Conservation (phyloP, 805 yeast genomes). For the Myxozyma melibiosi region DNA sequence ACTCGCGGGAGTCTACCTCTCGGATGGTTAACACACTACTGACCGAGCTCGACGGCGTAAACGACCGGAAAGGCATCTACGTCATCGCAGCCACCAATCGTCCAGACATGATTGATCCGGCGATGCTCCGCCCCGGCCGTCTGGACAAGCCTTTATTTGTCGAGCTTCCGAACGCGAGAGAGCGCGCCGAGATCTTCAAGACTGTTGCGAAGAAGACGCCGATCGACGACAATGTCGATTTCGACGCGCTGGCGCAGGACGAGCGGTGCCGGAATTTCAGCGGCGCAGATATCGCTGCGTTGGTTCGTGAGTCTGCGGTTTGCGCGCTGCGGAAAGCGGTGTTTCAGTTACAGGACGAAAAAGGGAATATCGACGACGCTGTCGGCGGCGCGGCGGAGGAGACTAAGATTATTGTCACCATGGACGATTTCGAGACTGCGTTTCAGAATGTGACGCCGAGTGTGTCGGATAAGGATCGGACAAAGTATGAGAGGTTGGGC, state of each 20-base stretch:
- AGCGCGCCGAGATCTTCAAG: constrained; percentile 76
- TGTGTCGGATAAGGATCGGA: constrained; percentile 64
- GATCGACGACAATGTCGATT: constrained; percentile 60
- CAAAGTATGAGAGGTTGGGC: constrained; percentile 33
- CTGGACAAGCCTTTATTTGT: constrained; percentile 90
- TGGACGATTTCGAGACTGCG: constrained; percentile 70
- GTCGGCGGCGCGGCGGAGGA: constrained; percentile 43
- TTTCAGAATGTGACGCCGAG: constrained; percentile 80
- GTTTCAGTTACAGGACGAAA: constrained; percentile 51
- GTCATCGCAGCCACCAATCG: constrained; percentile 97
- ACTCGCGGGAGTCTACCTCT: constrained; percentile 83
- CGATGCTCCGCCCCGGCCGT: constrained; percentile 96
- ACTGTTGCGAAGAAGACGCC: constrained; percentile 77
- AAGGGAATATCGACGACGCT: constrained; percentile 38
- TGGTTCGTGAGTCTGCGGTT: constrained; percentile 93
- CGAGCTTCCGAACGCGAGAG: constrained; percentile 79
- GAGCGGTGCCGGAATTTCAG: constrained; percentile 84
- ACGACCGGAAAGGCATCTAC: constrained; percentile 88
- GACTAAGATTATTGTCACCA: constrained; percentile 54
- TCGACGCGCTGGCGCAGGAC: constrained; percentile 65
- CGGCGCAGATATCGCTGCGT: constrained; percentile 93
- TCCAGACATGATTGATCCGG: constrained; percentile 98
- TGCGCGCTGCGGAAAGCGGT: constrained; percentile 66
- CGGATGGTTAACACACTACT: constrained; percentile 92
- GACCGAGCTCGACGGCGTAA: constrained; percentile 93